Evolutionary conservation across 1,284 basidiomycete genomes (phyloP).

Genomic region (Cystodermella granulosa): DNA sequence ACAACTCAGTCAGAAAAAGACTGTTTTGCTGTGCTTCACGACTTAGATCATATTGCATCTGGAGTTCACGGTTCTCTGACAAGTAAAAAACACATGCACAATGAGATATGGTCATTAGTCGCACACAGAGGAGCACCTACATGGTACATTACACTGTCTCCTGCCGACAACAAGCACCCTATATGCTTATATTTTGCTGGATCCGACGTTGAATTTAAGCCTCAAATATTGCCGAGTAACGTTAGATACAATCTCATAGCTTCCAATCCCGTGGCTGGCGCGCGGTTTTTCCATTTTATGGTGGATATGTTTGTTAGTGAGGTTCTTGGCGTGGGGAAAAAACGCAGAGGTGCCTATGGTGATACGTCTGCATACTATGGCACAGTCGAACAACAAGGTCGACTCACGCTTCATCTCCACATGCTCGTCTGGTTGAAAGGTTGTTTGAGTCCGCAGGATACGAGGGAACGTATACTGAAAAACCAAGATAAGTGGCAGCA

Average conservation of each 20-base stretch:
- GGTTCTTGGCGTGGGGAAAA: constrained; percentile 18
- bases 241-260: constrained; percentile 8
- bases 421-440: constrained; percentile 31
- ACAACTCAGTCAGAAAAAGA: constrained; percentile 28
- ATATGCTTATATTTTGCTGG: constrained; percentile 35
- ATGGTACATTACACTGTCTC: constrained; percentile 37
- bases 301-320: constrained; percentile 24
- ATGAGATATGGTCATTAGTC: background rate
- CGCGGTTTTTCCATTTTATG: constrained; percentile 29
- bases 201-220: constrained; percentile 12
- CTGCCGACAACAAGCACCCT: too few relatives aligned
- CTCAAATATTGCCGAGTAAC: constrained; percentile 9
- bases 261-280: constrained; percentile 29
- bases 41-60: constrained; percentile 16
- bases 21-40: constrained; percentile 33
- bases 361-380: constrained; percentile 32
- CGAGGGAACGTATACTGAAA: constrained; percentile 23
- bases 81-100: constrained; percentile 22
- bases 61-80: background rate
- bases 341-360: too few relatives aligned
- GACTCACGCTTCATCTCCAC: constrained; percentile 28
- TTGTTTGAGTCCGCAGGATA: constrained; percentile 23
- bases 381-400: constrained; percentile 36
- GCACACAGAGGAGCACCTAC: constrained; percentile 20
- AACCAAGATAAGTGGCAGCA: constrained; percentile 16